Conservation (phyloP, 2,329 filamentous ascomycete species). For the Pseudocercospora fuligena region DNA sequence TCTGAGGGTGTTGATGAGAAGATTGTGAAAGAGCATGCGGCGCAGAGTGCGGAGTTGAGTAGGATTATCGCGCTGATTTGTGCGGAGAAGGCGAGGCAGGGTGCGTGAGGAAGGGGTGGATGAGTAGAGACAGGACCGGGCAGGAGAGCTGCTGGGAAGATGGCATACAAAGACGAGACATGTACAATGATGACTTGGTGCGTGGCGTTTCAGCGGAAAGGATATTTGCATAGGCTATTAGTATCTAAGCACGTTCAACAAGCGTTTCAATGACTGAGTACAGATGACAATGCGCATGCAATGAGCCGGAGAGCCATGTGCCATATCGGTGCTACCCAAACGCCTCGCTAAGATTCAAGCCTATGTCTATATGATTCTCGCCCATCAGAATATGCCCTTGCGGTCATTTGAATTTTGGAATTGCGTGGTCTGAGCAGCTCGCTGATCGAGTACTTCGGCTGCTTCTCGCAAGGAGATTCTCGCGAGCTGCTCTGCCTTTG, state of each 20-base stretch:
- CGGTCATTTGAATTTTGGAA: conserved; percentile 49
- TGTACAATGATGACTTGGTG: neutral
- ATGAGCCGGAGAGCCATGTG: neutral
- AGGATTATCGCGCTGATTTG: conserved; percentile 58
- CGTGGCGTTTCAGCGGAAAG: neutral
- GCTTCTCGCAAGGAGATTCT: conserved; percentile 71
- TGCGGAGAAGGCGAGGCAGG: conserved; percentile 58
- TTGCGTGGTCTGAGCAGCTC: conserved; percentile 61
- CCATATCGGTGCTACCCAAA: neutral
- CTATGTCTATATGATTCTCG: neutral
- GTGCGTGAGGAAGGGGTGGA: conserved; percentile 36
- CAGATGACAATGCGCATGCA: neutral
- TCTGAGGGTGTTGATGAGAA: conserved; percentile 52
- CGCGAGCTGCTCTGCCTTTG: conserved; percentile 70
- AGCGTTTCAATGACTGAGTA: neutral
- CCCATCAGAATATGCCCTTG: neutral
- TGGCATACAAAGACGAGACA: neutral
- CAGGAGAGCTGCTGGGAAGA: neutral
- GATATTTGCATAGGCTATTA: neutral
- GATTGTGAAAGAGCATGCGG: conserved; percentile 56
- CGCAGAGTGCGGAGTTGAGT: conserved; percentile 55
- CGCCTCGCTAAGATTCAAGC: neutral
- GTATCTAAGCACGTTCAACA: neutral
- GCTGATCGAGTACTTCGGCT: conserved; percentile 65
- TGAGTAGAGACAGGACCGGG: neutral